Conservation (phyloP, 2,329 filamentous ascomycete genomes). For the Pezicula carpinea region DNA sequence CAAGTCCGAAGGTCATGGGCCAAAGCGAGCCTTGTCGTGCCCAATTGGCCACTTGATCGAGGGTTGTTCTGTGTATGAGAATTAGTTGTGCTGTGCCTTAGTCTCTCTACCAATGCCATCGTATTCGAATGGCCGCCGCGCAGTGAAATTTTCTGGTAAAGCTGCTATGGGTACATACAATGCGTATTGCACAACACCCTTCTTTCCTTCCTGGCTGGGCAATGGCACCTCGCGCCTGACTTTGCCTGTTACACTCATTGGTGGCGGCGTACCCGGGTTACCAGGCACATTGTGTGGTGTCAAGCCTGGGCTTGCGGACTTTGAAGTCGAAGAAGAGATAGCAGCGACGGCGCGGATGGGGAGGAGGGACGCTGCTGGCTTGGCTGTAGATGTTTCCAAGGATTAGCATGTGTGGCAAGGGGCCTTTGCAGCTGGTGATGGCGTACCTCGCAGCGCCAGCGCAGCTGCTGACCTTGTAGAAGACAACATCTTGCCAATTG, state of each 20-base stretch:
- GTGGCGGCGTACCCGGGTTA: conserved; percentile 46
- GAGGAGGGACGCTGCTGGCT: conserved; percentile 58
- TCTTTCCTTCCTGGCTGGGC: conserved; percentile 72
- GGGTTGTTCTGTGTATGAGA: conserved; percentile 55
- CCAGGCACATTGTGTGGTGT: conserved; percentile 49
- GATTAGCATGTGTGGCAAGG: conserved; percentile 21
- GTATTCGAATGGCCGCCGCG: no score
- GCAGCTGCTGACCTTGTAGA: conserved; percentile 36
- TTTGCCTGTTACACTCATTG: conserved; percentile 42
- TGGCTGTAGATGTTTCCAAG: conserved; percentile 42
- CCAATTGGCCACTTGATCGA: conserved; percentile 81
- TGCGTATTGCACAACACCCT: conserved; percentile 79
- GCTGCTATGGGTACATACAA: conserved; percentile 54
- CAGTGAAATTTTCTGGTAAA: not conserved
- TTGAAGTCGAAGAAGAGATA: conserved; percentile 62
- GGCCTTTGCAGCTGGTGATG: not conserved
- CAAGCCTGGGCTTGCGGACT: conserved; percentile 53
- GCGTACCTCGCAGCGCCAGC: conserved; percentile 38
- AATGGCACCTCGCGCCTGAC: conserved; percentile 68
- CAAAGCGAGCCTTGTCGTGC: conserved; percentile 78
- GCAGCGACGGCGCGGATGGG: conserved; percentile 60
- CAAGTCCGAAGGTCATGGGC: conserved; percentile 85
- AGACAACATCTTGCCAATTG: conserved; percentile 33
- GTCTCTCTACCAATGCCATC: not conserved
- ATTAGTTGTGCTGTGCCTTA: conserved; percentile 5